Percentiles rank a stretch among this genome's conserved stretches.
These are phyloP conservation scores for Cenchrus americanus DNA, from an alignment of 176 grass and related monocot genomes.

Conservation along the genomic window DNA sequence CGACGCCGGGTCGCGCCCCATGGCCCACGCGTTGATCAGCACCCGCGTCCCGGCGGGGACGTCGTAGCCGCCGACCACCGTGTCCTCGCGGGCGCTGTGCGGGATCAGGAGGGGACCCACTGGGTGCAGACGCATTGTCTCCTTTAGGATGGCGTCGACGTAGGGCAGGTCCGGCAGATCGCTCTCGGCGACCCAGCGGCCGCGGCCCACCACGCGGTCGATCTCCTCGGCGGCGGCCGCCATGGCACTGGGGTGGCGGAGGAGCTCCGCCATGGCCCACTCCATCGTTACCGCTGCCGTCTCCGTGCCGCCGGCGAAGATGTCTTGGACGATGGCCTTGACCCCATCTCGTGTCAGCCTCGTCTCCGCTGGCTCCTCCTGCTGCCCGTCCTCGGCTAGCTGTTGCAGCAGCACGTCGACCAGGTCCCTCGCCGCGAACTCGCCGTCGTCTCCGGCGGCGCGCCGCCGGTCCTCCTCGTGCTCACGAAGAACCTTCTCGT, in stretches of 20 bases:
- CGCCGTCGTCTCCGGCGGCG: too few relatives aligned
- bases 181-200: conserved; percentile 37
- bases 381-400: not conserved
- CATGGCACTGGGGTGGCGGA: conserved; percentile 27
- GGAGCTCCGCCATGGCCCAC: conserved; percentile 66
- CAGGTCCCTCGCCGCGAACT: conserved; percentile 28
- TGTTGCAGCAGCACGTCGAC: conserved; percentile 56
- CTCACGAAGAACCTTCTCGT: conserved; percentile 49
- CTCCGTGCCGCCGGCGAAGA: conserved; percentile 57
- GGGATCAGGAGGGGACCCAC: conserved; percentile 46
- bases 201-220: conserved; percentile 48
- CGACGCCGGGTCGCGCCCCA: conserved; percentile 50
- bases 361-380: conserved; percentile 1
- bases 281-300: conserved; percentile 47
- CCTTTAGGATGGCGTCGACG: not conserved
- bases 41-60: not conserved
- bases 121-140: conserved; percentile 43
- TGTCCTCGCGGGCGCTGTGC: conserved; percentile 35
- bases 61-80: conserved; percentile 44
- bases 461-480: conserved; percentile 17
- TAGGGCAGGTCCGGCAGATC: not conserved
- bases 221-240: conserved; percentile 49
- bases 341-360: conserved; percentile 51
- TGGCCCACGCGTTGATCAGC: conserved; percentile 53
- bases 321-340: conserved; percentile 56